Evolutionary conservation across 2,329 filamentous ascomycete species (phyloP).

Genomic region (Claviceps humidiphila): DNA sequence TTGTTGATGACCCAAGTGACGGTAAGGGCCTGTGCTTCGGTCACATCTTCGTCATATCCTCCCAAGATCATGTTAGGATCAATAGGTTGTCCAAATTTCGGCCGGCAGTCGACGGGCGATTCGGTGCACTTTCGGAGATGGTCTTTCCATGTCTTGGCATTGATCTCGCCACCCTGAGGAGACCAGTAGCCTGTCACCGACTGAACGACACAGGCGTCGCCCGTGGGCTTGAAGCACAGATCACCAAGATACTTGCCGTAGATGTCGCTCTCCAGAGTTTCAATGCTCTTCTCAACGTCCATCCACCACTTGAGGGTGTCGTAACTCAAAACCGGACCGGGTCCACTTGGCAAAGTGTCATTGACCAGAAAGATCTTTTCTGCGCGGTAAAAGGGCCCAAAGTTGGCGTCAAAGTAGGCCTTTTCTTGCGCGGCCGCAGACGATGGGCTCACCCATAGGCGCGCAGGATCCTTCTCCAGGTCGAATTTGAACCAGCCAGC

Average conservation of each 20-base stretch:
- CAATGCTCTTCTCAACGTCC: slow-evolving; percentile 68
- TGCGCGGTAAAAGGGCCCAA: slow-evolving; percentile 89
- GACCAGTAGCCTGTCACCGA: slow-evolving; percentile 85
- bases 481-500: slow-evolving; percentile 79
- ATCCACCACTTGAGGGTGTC: slow-evolving; percentile 92
- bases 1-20: slow-evolving; percentile 95
- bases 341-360: slow-evolving; percentile 50
- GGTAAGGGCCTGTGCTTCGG: slow-evolving; percentile 67
- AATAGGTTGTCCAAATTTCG: slow-evolving; percentile 78
- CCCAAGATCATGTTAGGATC: slow-evolving; percentile 78
- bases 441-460: slow-evolving; percentile 90
- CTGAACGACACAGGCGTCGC: slow-evolving; percentile 81
- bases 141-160: slow-evolving; percentile 50
- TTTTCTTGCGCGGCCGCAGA: slow-evolving; percentile 89
- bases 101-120: slow-evolving; percentile 73
- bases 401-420: slow-evolving; percentile 80
- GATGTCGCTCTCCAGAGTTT: slow-evolving; percentile 54
- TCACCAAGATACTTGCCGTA: slow-evolving; percentile 62
- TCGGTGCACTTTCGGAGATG: slow-evolving; percentile 60
- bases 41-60: slow-evolving; percentile 56
- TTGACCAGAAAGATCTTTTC: slow-evolving; percentile 93
- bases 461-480: slow-evolving; percentile 81
- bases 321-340: slow-evolving; percentile 71
- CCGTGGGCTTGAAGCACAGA: slow-evolving; percentile 88
- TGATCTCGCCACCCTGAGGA: slow-evolving; percentile 30